Evolutionary conservation across 2,329 filamentous ascomycete species (phyloP).

Genomic region (Stagonosporopsis rhizophila): DNA sequence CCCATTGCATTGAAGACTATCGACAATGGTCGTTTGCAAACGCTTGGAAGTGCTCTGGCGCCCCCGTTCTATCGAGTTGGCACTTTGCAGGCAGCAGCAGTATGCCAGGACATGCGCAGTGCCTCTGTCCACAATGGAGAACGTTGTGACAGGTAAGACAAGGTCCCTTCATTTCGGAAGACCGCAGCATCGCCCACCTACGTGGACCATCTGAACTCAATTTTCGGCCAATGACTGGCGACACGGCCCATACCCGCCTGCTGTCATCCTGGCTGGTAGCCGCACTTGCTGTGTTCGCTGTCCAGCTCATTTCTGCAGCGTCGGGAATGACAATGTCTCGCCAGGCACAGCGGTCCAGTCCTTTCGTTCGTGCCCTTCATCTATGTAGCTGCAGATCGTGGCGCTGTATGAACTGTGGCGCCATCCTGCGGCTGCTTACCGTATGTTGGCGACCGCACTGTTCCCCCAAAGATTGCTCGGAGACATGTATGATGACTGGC

Average conservation of each 20-base stretch:
- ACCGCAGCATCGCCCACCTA: slow-evolving; percentile 47
- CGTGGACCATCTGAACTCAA: slow-evolving; percentile 48
- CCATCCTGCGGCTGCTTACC: slow-evolving; percentile 28
- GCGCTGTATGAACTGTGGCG: slow-evolving; percentile 42
- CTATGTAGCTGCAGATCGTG: slow-evolving; percentile 26
- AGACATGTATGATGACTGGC: slow-evolving; percentile 34
- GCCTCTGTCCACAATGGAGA: not conserved
- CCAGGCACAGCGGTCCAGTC: slow-evolving; percentile 34
- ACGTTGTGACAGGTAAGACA: slow-evolving; percentile 40
- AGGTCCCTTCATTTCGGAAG: slow-evolving; percentile 51
- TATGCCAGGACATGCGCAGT: slow-evolving; percentile 22
- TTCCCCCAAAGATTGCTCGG: slow-evolving; percentile 36
- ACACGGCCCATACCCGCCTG: slow-evolving; percentile 35
- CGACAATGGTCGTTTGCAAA: slow-evolving; percentile 14
- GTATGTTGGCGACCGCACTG: slow-evolving; percentile 24
- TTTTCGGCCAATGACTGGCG: slow-evolving; percentile 40
- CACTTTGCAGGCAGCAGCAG: slow-evolving; percentile 26
- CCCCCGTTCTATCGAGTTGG: slow-evolving; percentile 23
- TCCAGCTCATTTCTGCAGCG: slow-evolving; percentile 31
- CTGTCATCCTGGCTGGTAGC: slow-evolving; percentile 34
- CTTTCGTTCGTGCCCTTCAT: slow-evolving; percentile 29
- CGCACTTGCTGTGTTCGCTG: slow-evolving; percentile 27
- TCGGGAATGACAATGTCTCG: slow-evolving; percentile 36
- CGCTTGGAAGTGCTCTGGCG: slow-evolving; percentile 28
- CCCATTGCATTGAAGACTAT: slow-evolving; percentile 26